Conservation (phyloP, 129 eudicot species). For the Chrysanthemum seticuspe region DNA sequence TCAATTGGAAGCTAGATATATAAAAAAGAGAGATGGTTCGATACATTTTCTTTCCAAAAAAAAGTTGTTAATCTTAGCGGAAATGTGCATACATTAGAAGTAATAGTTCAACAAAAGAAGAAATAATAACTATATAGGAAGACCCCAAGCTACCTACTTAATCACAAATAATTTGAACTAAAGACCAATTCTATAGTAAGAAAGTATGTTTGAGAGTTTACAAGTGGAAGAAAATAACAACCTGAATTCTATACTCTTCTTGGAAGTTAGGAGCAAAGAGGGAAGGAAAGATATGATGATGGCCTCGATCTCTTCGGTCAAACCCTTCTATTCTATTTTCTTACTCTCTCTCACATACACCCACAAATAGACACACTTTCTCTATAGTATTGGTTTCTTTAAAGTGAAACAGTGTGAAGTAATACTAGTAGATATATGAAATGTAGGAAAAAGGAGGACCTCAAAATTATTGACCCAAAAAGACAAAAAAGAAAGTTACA, state of each 20-base stretch:
- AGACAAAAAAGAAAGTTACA: constrained; percentile 38
- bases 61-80: too few species aligned
- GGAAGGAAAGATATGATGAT: constrained; percentile 34
- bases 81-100: too few species aligned
- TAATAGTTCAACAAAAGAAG: too few species aligned
- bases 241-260: constrained; percentile 40
- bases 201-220: too few species aligned
- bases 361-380: not conserved
- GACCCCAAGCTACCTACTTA: too few species aligned
- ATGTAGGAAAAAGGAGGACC: constrained; percentile 23
- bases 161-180: not conserved
- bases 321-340: constrained; percentile 23
- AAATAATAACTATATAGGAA: too few species aligned
- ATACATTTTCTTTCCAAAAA: too few species aligned
- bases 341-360: constrained; percentile 19
- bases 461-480: constrained; percentile 29
- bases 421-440: constrained; percentile 18
- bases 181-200: not conserved
- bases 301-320: constrained; percentile 46
- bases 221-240: constrained; percentile 11
- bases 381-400: constrained; percentile 10
- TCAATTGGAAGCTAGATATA: not conserved
- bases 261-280: constrained; percentile 32
- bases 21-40: too few species aligned
- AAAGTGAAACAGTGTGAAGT: constrained; percentile 35